Base-by-base conservation (phyloP, 2,329 filamentous ascomycete species). In the Fusarium albidum region DNA sequence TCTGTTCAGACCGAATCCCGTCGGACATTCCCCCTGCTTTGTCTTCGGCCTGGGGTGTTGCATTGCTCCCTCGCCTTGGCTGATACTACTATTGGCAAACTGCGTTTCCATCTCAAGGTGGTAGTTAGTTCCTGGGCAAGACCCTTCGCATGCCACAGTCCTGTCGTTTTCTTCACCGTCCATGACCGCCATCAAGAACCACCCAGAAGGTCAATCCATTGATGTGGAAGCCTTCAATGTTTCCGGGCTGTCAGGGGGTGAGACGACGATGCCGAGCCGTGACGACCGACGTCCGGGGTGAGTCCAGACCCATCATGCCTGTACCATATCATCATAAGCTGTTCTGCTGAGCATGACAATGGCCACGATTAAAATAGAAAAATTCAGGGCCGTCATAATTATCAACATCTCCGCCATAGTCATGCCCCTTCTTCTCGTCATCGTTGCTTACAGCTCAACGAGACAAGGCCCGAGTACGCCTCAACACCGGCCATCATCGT, bases 401-500 rank as follows among this genome's bases (percentile, higher is more conserved):
- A 17, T 38, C 42, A 37, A 48, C 31, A 21, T 7, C 21, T 21
- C 21, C 21, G 31, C 29, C 42, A 35, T 49, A 27, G 29, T 13
- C 11, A 29, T 17, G 17, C 12, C 26, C 33, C 14, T 44, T 15
- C 3, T 21, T 25, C 12, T 44, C 28, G 15, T 60, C 44, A 13
- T 48, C 26, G 15, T 21, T 18, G 21, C 26, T 37, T 46, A 39
- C 39, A 29, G 26, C 43, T 33, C 37, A 45, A 29, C 33, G 41
- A 40, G 42, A 41, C 21, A 29, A 51, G 37, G 49, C 31, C 54
- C 46, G 21, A 45, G 38, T 52, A 45, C 33, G 50, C 46, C 49
- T 18, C 18, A 64, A 54, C 59, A 32, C 59, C 53, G 12, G 31
- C 38, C 43, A 60, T 50, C 49, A 46, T 47, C 39, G 53, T 57